Base-by-base conservation (phyloP, 495 filamentous ascomycete species). In the Aspergillus funiculosus region DNA sequence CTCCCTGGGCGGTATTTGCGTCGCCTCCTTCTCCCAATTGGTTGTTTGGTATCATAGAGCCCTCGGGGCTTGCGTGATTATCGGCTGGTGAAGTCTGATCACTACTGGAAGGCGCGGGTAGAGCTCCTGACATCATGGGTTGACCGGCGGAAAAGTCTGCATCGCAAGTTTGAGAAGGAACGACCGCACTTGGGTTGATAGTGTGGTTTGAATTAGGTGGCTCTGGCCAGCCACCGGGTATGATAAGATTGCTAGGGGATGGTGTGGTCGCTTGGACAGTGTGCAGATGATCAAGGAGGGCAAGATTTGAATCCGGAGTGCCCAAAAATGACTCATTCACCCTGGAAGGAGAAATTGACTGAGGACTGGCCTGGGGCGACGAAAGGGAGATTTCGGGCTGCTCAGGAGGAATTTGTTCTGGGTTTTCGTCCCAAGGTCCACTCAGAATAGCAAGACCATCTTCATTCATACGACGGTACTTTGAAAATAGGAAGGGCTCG, bases 151-250 rank as follows among this genome's bases (percentile, higher is more conserved):
- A n/a, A n/a, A n/a, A n/a, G n/a, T n/a, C n/a, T 15, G 40, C 27
- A 6, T 24, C 11, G n/a, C 21, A 15, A 13, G 8, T 2, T 25
- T 14, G n/a, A 11, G 18, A 8, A 19, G 22, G 3, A 6, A 6
- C 15, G n/a, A 17, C 37, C 18, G 35, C 6, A 26, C n/a, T 24
- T 20, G 28, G 27, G 8, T 13, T 3, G n/a, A 21, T 8, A 27
- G 11, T 5, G 19, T 6, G 46, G 28, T 10, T n/a, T 29, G 20
- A 21, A 22, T 5, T 9, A 25, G 39, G 37, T 1, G 38, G 15
- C 1, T 30, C 39, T 13, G 52, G 52, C 47, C 47, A 55, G 19
- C 43, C 28, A 18, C 52, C 52, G 5, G 52, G 52, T 3, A 55
- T n/a, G n/a, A n/a, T 47, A 24, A 6, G 28, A 13, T 5, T 19